These are phyloP conservation scores for Fistulinella cinereoalba DNA, from an alignment of 1,284 basidiomycete genomes.

Conservation along the genomic window DNA sequence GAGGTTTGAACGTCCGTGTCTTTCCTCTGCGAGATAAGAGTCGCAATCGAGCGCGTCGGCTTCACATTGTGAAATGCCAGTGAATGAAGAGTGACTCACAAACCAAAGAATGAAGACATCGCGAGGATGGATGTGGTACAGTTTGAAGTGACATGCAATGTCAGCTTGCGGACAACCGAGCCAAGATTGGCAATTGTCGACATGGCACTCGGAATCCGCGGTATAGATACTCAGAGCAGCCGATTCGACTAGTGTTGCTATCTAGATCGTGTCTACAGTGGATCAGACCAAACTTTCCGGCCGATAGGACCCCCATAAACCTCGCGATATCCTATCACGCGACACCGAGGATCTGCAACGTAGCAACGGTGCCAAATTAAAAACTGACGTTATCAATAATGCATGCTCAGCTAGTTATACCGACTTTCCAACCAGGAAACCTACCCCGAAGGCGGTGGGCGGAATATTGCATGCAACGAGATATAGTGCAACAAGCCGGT, in stretches of 20 bases:
- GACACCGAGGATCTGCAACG: too few species aligned
- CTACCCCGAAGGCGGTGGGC: conserved; percentile 2
- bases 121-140: conserved; percentile 8
- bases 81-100: conserved; percentile 49
- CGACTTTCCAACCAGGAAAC: too few species aligned
- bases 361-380: too few species aligned
- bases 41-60: conserved; percentile 7
- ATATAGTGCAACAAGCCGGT: conserved; percentile 25
- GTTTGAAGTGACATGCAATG: conserved; percentile 4
- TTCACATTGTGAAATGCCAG: neutral
- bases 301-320: too few species aligned
- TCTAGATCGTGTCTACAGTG: too few species aligned
- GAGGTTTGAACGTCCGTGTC: conserved; percentile 94
- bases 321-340: too few species aligned
- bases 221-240: too few species aligned
- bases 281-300: too few species aligned
- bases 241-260: too few species aligned
- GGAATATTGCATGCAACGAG: neutral
- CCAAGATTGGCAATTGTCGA: conserved; percentile 22
- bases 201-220: too few species aligned
- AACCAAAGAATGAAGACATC: conserved; percentile 84
- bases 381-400: too few species aligned
- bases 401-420: too few species aligned
- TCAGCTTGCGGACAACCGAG: neutral
- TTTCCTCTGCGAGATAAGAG: conserved; percentile 57